A percentile compares a stretch with the other conserved stretches of the same genome.
Evolutionary conservation across 1,139 yeast genomes (phyloP).

Genomic region (Kurtzmaniella quercitrusa): DNA sequence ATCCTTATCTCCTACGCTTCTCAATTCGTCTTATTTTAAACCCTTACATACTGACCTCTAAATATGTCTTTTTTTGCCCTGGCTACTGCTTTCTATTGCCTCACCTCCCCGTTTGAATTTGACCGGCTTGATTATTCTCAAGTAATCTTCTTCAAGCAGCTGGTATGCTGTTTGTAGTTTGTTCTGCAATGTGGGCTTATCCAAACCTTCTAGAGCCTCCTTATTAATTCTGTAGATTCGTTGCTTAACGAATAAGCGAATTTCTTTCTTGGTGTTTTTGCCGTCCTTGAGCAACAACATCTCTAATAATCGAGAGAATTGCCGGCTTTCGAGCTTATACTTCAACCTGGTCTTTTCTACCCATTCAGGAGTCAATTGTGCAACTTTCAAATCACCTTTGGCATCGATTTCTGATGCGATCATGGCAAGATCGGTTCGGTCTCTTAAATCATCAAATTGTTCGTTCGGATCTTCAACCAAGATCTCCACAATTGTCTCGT

Average conservation of each 20-base stretch:
- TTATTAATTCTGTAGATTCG: constrained; percentile 72
- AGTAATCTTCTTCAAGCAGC: constrained; percentile 65
- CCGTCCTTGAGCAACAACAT: constrained; percentile 53
- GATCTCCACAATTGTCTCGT: constrained; percentile 58
- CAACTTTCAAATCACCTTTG: constrained; percentile 12
- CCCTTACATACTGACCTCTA: not conserved
- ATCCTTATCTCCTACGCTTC: no score
- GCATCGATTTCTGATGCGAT: constrained; percentile 28
- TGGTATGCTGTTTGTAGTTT: constrained; percentile 75
- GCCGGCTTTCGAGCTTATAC: constrained; percentile 72
- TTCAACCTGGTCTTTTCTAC: constrained; percentile 26
- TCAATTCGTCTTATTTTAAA: no score
- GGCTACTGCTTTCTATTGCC: constrained; percentile 1
- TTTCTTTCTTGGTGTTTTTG: constrained; percentile 27
- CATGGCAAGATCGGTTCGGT: constrained; percentile 68
- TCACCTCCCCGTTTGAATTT: constrained; percentile 18
- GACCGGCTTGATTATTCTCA: constrained; percentile 44
- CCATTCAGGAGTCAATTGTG: constrained; percentile 40
- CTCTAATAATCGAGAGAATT: constrained; percentile 72
- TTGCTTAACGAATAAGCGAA: constrained; percentile 63
- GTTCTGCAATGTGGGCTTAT: constrained; percentile 54
- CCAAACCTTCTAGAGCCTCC: constrained; percentile 70
- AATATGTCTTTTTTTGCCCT: constrained; percentile 2
- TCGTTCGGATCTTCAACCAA: constrained; percentile 96
- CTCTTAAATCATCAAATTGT: constrained; percentile 86